Evolutionary conservation across 192 early-diverging fungal genomes (phyloP), one percentile per base, ranked within the genome.

Genomic region (Chytriomyces hyalinus): DNA sequence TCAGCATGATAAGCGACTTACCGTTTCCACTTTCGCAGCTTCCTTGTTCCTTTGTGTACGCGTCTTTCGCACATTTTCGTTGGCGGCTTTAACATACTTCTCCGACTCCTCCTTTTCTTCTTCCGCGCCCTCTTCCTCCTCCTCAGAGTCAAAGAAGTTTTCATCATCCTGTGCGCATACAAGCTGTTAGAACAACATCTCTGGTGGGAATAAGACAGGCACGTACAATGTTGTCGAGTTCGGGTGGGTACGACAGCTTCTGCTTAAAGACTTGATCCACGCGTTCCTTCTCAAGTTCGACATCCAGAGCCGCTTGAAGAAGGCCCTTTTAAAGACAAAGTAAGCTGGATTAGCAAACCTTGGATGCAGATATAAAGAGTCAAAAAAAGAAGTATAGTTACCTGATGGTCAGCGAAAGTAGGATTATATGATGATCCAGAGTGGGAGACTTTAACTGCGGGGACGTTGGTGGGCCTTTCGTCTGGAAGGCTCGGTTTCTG

Each of bases 401-500:
- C 82, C 79, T 95, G 90, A 85, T 97, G 96, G 53, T 94, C 93
- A 63, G 87, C 83, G 76, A 91, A 86, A 11, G 86, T 84, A 7
- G 97, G 97, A 65, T 95, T 94, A 83, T 99, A 99, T 15, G 96
- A 97, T 0, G 93, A 87, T 59, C 97, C 97, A 2, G 93, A 90
- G 67, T 95, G 92, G 26, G 92, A 87, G 49, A 92, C 81, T 46
- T 89, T 84, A 3, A 98, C 90, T 4, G 93, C 93, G 0, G 92
- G 88, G 17, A 91, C 67, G 11, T 61, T 70, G 0, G 66, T 84
- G 47, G 84, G 80, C 24, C 62, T 45, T 13, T 61, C 68, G 43
- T 81, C 73, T 17, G 76, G 76, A 53, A 87, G 68, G 46, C 61
- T 70, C 8, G 87, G 87, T 83, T 88, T 88, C 81, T 85, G 53